Evolutionary conservation across 257 asterid genomes (phyloP), one percentile per base, ranked within the genome.

Genomic region (Prunella vulgaris): DNA sequence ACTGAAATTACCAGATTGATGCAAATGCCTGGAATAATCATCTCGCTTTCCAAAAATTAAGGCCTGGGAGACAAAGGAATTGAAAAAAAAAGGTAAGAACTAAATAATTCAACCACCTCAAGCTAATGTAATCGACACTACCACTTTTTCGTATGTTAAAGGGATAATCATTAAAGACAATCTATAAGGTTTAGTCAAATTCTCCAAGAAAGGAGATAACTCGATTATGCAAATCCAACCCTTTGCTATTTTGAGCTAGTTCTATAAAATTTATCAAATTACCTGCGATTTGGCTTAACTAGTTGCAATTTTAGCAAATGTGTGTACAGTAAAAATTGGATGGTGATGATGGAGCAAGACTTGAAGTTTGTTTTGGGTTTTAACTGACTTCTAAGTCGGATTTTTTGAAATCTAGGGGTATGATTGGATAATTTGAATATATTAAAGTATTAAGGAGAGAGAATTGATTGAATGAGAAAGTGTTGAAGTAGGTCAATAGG

Each of bases 1-100:
- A 7, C 60, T 7, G 30, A 33, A 70, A 60, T 53, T 81, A 81
- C 83, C 78, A 72, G 70, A 48, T 71, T 64, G 73, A 59, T 25
- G 52, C 76, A 72, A 75, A 73, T 49, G 61, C 60, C 13, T 33
- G 32, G 17, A 60, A 38, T 7, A n/a, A 35, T 77, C 79, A 90
- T 80, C 87, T 75, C 33, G 88, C 86, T 70, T 85, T 82, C 93
- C 95, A 90, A 38, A 57, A 84, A 73, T 79, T 86, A 37, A 88
- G 84, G 66, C 91, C 97, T 86, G 91, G 68, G 69, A 79, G 22
- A 44, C 30, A 64, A 12, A 21, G 20, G 13, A 7, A 59, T 32
- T 42, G 20, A 53, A 28, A 38, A 51, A 38, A 51, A 60, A 20
- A 17, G 5, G 64, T 18, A 60, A 61, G 21, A 30, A 69, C 30